Percentiles rank a stretch among this genome's conserved stretches.
These are phyloP conservation scores for Saccharomyces hybrid DNA, from an alignment of 1,139 yeast genomes.

Conservation along the genomic window DNA sequence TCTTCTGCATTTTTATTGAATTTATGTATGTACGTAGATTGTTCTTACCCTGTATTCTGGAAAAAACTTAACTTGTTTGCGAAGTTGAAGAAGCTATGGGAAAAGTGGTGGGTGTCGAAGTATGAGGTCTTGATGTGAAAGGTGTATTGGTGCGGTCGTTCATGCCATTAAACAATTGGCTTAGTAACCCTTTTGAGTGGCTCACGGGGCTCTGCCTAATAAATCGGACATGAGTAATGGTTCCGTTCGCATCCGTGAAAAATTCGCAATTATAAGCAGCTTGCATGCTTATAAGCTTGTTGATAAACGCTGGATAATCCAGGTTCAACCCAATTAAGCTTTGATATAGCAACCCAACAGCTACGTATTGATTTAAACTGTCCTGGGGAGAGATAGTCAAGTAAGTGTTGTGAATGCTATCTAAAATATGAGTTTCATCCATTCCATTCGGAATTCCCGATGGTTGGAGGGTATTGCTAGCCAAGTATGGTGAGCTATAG, in stretches of 20 bases:
- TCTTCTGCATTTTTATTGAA: background rate
- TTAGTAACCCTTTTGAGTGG: background rate
- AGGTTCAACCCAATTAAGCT: conserved; percentile 12
- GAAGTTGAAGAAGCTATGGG: background rate
- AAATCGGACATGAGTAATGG: conserved; percentile 23
- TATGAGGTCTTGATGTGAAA: background rate
- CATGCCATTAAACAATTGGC: background rate
- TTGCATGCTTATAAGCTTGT: conserved; percentile 19
- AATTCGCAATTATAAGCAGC: conserved; percentile 19
- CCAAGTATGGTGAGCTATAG: background rate
- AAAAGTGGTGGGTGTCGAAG: background rate
- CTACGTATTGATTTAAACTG: conserved; percentile 14
- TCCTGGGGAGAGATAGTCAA: background rate
- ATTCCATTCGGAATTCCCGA: background rate
- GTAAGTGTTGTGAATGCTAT: background rate
- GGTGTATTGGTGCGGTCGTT: background rate
- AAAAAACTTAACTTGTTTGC: background rate
- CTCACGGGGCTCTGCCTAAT: conserved; percentile 1
- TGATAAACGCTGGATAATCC: conserved; percentile 20
- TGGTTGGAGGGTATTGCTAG: background rate
- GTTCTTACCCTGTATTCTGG: background rate
- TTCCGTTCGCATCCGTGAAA: conserved; percentile 17
- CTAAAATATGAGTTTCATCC: background rate
- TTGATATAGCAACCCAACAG: conserved; percentile 21
- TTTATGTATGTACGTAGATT: background rate